Conservation (phyloP, 1,284 basidiomycete species). For the Cerrena zonata region DNA sequence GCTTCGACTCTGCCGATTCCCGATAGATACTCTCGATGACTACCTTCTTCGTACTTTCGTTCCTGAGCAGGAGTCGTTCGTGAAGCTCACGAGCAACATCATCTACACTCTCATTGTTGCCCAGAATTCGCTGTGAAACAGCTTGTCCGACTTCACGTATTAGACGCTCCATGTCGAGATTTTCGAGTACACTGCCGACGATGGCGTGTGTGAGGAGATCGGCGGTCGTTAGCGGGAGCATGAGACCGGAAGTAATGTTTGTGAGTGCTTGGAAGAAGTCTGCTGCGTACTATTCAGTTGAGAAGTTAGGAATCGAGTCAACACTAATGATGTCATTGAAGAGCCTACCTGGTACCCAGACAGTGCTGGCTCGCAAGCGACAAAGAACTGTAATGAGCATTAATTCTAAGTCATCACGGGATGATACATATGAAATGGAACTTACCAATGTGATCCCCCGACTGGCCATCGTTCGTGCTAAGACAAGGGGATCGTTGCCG, state of each 20-base stretch:
- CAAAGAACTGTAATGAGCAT: constrained; percentile 69
- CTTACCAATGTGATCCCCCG: constrained; percentile 84
- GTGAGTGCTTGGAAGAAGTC: constrained; percentile 95
- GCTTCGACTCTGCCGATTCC: constrained; percentile 78
- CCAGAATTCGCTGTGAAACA: constrained; percentile 86
- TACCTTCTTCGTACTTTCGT: constrained; percentile 95
- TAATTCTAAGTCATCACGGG: constrained; percentile 5
- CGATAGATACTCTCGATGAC: constrained; percentile 95
- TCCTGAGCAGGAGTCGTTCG: constrained; percentile 83
- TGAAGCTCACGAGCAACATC: constrained; percentile 92
- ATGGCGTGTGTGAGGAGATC: constrained; percentile 96
- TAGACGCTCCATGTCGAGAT: constrained; percentile 96
- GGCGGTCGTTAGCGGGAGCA: constrained; percentile 94
- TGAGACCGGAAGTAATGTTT: constrained; percentile 86
- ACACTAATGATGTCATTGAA: constrained; percentile 13
- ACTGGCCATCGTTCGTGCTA: constrained; percentile 86
- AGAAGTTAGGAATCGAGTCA: constrained; percentile 21
- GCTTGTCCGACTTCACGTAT: constrained; percentile 90
- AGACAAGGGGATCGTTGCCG: constrained; percentile 83
- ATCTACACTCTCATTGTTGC: constrained; percentile 89
- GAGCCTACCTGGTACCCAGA: constrained; percentile 81
- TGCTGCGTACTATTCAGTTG: constrained; percentile 76
- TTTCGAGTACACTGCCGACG: constrained; percentile 93
- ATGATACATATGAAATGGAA: constrained; percentile 9
- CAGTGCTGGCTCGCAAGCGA: constrained; percentile 95